A percentile compares a stretch with the other conserved stretches of the same genome.
These are phyloP conservation scores for Smittium mucronatum DNA, from an alignment of 371 early-diverging fungal species.

Conservation along the genomic window DNA sequence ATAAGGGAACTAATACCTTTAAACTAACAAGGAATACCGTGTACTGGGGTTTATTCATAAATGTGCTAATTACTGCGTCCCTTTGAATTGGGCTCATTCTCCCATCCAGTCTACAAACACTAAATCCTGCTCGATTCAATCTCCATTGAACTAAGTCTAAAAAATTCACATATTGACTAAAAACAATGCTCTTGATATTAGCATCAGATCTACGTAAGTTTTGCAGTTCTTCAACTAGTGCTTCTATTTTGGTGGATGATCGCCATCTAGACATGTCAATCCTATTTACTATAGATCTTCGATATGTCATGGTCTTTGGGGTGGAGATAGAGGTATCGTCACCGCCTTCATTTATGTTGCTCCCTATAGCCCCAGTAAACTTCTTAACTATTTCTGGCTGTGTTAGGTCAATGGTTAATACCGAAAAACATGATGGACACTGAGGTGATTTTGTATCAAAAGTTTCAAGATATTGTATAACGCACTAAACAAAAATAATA, in stretches of 20 bases:
- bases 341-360: neutral
- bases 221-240: constrained; percentile 79
- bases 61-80: constrained; percentile 59
- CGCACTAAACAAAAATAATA: neutral
- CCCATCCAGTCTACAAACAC: constrained; percentile 86
- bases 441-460: constrained; percentile 34
- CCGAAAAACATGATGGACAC: constrained; percentile 60
- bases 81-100: constrained; percentile 77
- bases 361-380: constrained; percentile 13
- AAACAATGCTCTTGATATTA: constrained; percentile 73
- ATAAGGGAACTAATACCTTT: constrained; percentile 36
- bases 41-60: constrained; percentile 65
- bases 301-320: constrained; percentile 29
- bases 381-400: constrained; percentile 43
- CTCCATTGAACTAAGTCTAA: constrained; percentile 90
- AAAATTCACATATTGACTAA: constrained; percentile 88
- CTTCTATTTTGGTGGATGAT: constrained; percentile 80
- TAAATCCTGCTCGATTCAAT: constrained; percentile 83
- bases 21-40: constrained; percentile 84
- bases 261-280: constrained; percentile 80
- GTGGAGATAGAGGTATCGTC: constrained; percentile 27
- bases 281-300: constrained; percentile 76
- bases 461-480: neutral
- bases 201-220: constrained; percentile 58
- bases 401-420: constrained; percentile 67